Conservation (phyloP, 768 basidiomycete species). For the Naganishia friedmannii region DNA sequence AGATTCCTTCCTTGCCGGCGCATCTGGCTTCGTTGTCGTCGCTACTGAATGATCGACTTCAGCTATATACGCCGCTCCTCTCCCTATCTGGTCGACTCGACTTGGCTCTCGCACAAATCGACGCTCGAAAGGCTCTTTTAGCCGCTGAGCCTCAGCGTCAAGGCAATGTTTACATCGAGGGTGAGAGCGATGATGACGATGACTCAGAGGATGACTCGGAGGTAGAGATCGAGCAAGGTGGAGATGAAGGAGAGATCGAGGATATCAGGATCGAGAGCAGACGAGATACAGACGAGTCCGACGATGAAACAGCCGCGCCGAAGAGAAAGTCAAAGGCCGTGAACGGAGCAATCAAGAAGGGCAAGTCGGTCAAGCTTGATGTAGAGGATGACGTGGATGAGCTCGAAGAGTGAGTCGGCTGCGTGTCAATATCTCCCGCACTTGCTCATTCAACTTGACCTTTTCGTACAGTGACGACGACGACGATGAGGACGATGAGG, state of each 20-base stretch:
- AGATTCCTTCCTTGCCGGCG: slow-evolving; percentile 91
- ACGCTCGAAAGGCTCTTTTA: slow-evolving; percentile 73
- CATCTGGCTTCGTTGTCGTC: slow-evolving; percentile 76
- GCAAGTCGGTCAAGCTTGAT: slow-evolving; percentile 30
- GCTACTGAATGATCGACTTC: slow-evolving; percentile 72
- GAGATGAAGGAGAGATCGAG: slow-evolving; percentile 48
- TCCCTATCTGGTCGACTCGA: slow-evolving; percentile 85
- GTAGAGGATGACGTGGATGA: slow-evolving; percentile 36
- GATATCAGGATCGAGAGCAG: slow-evolving; percentile 37
- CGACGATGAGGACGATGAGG: slow-evolving; percentile 67
- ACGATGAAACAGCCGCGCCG: slow-evolving; percentile 16
- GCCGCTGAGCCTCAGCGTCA: slow-evolving; percentile 56
- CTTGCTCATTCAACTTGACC: not conserved
- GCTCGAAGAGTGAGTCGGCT: slow-evolving; percentile 26
- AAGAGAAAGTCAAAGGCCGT: slow-evolving; percentile 8
- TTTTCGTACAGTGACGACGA: slow-evolving; percentile 55
- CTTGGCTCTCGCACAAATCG: slow-evolving; percentile 88
- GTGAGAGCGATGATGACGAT: slow-evolving; percentile 68
- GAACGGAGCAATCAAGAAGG: slow-evolving; percentile 24
- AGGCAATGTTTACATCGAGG: slow-evolving; percentile 64
- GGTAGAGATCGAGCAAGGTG: slow-evolving; percentile 51
- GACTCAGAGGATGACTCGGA: slow-evolving; percentile 63
- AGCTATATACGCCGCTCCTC: slow-evolving; percentile 77
- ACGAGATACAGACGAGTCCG: slow-evolving; percentile 26
- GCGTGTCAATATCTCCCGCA: no score